Conservation (phyloP, 148 eudicot genomes). For the Camellia sinensis region DNA sequence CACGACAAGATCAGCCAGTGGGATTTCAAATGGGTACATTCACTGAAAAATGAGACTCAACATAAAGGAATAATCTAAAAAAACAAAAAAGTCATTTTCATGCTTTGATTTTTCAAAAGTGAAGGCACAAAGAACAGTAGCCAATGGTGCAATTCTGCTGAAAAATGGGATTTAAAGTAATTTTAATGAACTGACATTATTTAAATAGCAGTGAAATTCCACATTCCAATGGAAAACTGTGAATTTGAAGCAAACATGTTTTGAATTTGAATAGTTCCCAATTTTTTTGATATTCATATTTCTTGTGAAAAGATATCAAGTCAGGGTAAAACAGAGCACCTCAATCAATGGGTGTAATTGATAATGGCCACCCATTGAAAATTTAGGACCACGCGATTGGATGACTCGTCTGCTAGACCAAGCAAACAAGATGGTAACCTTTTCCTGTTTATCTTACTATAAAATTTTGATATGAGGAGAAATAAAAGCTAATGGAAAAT, state of each 20-base stretch:
- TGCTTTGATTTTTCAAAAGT: neutral
- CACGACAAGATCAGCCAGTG: too few species aligned
- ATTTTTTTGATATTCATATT: neutral
- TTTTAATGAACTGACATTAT: neutral
- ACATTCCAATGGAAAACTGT: constrained; percentile 20
- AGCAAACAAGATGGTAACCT: too few species aligned
- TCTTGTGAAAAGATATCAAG: neutral
- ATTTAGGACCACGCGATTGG: neutral
- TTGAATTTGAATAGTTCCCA: constrained; percentile 15
- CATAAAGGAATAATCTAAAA: neutral
- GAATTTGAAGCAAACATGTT: constrained; percentile 15
- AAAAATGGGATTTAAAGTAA: neutral
- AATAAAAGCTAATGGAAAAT: too few species aligned
- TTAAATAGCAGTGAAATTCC: neutral
- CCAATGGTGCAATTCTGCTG: too few species aligned
- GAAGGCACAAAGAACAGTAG: neutral
- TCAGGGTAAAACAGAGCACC: neutral
- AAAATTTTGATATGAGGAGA: too few species aligned
- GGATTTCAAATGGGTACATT: neutral
- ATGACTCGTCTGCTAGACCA: neutral
- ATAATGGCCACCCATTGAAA: neutral
- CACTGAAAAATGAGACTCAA: neutral
- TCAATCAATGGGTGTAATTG: neutral
- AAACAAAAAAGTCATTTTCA: neutral
- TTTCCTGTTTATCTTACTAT: too few species aligned